Base-by-base conservation (phyloP, 306 rosid species). In the Vigna reflexopilosa region DNA sequence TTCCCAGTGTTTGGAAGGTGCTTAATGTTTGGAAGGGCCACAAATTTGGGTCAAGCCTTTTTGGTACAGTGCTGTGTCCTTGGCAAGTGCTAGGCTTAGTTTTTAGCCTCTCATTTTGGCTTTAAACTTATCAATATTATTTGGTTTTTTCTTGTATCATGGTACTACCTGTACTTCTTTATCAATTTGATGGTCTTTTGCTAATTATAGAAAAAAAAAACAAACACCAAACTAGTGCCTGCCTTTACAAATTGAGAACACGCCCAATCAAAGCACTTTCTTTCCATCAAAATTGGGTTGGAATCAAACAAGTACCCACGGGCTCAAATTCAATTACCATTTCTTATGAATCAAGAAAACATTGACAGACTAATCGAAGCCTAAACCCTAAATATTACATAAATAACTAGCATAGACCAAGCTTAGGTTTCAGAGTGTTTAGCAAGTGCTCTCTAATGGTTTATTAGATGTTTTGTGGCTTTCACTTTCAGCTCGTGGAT, bases 371-470 rank as follows among this genome's bases (percentile, higher is more conserved):
- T 72, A 72, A 20, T 28, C 44, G 10, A 67, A 67, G 44, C 47
- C 42, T 78, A 73, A 56, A 73, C 15, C 36, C 44, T 26, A 38
- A 44, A 67, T 16, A 67, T 56, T 47, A 47, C 36, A 49, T 48
- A 19, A 56, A 67, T 67, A 19, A 36, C 51, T 42, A 67, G 36
- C 30, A 28, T 57, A 48, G 64, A 54, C 58, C 77, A 9, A 55
- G 32, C 51, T 14, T 30, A 28, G 58, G 61, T 69, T 75, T 56
- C 36, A 48, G 6, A 36, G 24, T 17, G 38, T 75, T 61, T 50
- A 17, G 34, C 40, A 49, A 69, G 8, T 26, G n/a, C 62, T 56
- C 62, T 56, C 62, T 56, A 38, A 10, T 12, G 9, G 44, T 22
- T 48, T 57, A 45, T 66, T 12, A 57, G 48, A 67, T 57, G 28